Percentiles rank a stretch among this genome's conserved stretches.
These are phyloP conservation scores for Colletotrichum cordylinicola DNA, from an alignment of 2,329 filamentous ascomycete genomes.

Conservation along the genomic window DNA sequence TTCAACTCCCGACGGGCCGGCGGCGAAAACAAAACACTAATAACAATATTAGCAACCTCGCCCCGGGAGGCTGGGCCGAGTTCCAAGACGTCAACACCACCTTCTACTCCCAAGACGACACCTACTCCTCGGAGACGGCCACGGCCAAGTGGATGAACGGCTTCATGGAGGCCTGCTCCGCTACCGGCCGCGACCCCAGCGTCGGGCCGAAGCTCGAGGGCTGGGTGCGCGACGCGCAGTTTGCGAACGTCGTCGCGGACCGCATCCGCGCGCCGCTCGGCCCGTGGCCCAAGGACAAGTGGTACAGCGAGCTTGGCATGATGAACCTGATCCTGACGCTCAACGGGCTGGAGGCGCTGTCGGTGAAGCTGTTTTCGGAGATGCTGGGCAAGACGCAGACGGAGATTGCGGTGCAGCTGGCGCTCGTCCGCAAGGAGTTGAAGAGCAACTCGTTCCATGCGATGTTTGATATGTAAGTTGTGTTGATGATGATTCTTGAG, in stretches of 20 bases:
- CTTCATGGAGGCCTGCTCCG: constrained; percentile 27
- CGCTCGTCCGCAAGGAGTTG: constrained; percentile 32
- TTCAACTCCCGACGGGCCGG: rapidly evolving
- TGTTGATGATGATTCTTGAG: not conserved
- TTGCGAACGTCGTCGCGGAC: constrained; percentile 35
- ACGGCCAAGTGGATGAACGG: constrained; percentile 23
- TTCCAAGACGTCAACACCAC: constrained; percentile 28
- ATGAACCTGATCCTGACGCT: constrained; percentile 21
- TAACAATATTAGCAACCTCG: constrained; percentile 29
- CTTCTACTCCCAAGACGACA: constrained; percentile 28
- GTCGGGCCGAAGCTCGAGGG: constrained; percentile 30
- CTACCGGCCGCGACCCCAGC: constrained; percentile 33
- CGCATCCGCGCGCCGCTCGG: constrained; percentile 36
- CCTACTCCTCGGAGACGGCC: constrained; percentile 8
- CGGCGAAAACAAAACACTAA: not conserved
- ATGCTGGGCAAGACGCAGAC: constrained; percentile 30
- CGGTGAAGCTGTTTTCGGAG: constrained; percentile 31
- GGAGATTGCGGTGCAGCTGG: constrained; percentile 32
- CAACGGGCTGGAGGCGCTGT: constrained; percentile 29
- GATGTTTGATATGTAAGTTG: constrained; percentile 28
- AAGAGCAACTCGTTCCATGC: constrained; percentile 30
- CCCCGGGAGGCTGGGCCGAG: constrained; percentile 38
- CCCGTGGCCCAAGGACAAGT: constrained; percentile 39
- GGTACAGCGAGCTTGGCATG: constrained; percentile 34
- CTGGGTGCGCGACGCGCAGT: constrained; percentile 44